phyloP scores from a whole-genome alignment of 257 asterid genomes.

The Thymus mandschuricus region DNA sequence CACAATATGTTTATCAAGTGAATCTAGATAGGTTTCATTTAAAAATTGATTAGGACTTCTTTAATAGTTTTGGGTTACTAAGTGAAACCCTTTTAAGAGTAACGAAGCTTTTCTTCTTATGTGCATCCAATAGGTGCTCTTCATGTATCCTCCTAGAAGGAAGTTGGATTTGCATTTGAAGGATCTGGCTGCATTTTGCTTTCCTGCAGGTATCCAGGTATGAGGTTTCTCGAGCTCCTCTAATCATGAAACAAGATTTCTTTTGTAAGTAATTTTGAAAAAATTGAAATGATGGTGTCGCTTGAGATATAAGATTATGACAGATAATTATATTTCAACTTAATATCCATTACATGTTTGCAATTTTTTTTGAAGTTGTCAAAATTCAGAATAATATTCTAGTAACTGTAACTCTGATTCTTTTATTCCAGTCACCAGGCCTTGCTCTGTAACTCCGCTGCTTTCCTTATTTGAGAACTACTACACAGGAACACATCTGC shows the following conservation, averaged over 20 bases:
- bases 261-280: background rate
- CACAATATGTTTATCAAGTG: slow-evolving; percentile 19
- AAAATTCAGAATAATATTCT: background rate
- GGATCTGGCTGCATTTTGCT: slow-evolving; percentile 91
- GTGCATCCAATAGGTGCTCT: slow-evolving; percentile 60
- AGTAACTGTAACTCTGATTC: no score
- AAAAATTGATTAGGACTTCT: slow-evolving; percentile 13
- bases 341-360: background rate
- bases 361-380: background rate
- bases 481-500: no score
- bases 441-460: no score
- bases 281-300: background rate
- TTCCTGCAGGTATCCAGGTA: slow-evolving; percentile 90
- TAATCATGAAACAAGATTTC: slow-evolving; percentile 3
- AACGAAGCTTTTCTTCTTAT: slow-evolving; percentile 15
- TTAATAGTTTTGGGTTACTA: background rate
- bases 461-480: no score
- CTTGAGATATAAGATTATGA: slow-evolving; percentile 5
- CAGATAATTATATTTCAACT: background rate
- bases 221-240: slow-evolving; percentile 29
- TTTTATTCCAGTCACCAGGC: no score
- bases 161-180: slow-evolving; percentile 59
- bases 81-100: slow-evolving; percentile 8
- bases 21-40: slow-evolving; percentile 2
- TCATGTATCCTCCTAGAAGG: slow-evolving; percentile 83